Evolutionary conservation across 2,329 filamentous ascomycete species (phyloP).

Genomic region (Beauveria bassiana): DNA sequence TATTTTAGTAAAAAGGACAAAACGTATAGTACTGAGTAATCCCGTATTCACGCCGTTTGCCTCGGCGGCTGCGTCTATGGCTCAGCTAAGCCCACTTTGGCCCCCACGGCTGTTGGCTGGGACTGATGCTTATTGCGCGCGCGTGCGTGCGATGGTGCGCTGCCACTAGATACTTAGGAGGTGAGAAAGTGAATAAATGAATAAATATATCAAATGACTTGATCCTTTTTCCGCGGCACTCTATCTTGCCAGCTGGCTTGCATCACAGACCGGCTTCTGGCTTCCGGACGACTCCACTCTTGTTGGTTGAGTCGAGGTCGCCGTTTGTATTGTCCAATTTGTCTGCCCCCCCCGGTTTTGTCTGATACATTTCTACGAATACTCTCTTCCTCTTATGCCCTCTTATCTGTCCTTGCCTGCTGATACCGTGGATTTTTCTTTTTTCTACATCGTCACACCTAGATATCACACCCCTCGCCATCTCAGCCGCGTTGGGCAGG

Average conservation of each 20-base stretch:
- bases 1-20: neutral
- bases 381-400: neutral
- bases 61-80: neutral
- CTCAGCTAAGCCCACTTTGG: neutral
- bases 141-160: neutral
- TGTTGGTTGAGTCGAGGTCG: slow-evolving; percentile 4
- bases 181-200: neutral
- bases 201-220: neutral
- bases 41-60: neutral
- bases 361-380: neutral
- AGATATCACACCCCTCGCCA: neutral
- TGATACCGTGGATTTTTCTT: neutral
- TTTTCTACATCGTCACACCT: neutral
- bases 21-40: neutral
- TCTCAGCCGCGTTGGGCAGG: neutral
- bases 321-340: neutral
- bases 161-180: no score
- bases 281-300: slow-evolving; percentile 3
- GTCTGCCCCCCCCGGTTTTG: neutral
- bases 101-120: neutral
- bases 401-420: neutral
- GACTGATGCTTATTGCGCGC: no score
- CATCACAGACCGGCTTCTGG: neutral
- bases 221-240: neutral
- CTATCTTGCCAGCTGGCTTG: slow-evolving; percentile 3